Conservation (phyloP, 2,329 filamentous ascomycete species). For the Pseudocercospora fuligena region DNA sequence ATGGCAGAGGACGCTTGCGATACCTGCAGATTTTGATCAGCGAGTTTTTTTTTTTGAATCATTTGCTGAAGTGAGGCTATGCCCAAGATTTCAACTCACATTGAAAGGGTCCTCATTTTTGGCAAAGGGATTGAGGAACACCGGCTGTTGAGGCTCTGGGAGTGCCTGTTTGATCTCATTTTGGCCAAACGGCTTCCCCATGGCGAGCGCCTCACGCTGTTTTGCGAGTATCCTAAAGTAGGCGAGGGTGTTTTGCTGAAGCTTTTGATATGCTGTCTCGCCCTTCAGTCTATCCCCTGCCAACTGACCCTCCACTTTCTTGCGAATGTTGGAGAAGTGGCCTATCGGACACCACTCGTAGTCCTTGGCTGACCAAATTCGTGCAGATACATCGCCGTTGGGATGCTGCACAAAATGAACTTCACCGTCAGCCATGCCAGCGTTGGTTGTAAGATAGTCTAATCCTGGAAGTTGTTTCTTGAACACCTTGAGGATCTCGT, state of each 20-base stretch:
- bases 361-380: constrained; percentile 49
- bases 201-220: constrained; percentile 42
- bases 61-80: background rate
- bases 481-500: constrained; percentile 46
- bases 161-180: constrained; percentile 39
- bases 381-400: constrained; percentile 53
- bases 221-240: constrained; percentile 51
- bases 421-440: constrained; percentile 46
- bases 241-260: constrained; percentile 44
- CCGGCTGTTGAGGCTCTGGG: constrained; percentile 26
- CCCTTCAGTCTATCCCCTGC: constrained; percentile 47
- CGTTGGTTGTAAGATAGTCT: constrained; percentile 42
- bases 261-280: constrained; percentile 40
- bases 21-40: background rate
- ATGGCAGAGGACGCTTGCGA: constrained; percentile 5
- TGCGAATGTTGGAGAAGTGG: constrained; percentile 47
- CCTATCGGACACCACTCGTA: constrained; percentile 54
- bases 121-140: background rate
- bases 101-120: constrained; percentile 17
- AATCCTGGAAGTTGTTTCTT: constrained; percentile 49
- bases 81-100: background rate
- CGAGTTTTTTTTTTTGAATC: background rate
- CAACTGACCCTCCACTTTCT: constrained; percentile 51
- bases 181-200: constrained; percentile 37
- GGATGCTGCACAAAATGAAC: constrained; percentile 54